These are phyloP conservation scores for Xylaria venustula DNA, from an alignment of 495 filamentous ascomycete species.

Conservation along the genomic window DNA sequence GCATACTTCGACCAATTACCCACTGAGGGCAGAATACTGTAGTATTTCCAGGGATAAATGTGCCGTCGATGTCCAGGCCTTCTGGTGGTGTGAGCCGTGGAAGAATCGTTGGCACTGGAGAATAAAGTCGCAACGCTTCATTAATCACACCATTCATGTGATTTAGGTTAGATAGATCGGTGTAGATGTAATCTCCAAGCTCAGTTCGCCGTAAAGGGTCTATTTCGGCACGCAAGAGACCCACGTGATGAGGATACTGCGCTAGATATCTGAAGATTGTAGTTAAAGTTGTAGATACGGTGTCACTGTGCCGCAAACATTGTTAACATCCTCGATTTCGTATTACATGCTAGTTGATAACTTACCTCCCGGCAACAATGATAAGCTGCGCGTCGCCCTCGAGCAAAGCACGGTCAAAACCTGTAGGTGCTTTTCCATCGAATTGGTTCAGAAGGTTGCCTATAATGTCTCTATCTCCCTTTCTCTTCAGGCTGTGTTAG, in stretches of 20 bases:
- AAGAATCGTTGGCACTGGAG: conserved; percentile 33
- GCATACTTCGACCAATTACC: conserved; percentile 19
- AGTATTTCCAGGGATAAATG: conserved; percentile 36
- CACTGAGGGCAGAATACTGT: conserved; percentile 21
- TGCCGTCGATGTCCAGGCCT: conserved; percentile 39
- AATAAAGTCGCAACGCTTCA: conserved; percentile 47
- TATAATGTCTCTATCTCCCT: conserved; percentile 22
- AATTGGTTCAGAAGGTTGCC: conserved; percentile 20
- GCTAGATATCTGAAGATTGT: conserved; percentile 37
- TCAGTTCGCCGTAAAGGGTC: conserved; percentile 8
- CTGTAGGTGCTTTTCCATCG: conserved; percentile 8
- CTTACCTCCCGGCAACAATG: conserved; percentile 35
- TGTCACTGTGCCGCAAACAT: conserved; percentile 32
- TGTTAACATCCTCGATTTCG: not conserved
- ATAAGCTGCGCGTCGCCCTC: conserved; percentile 31
- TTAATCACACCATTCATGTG: conserved; percentile 39
- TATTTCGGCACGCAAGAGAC: conserved; percentile 34
- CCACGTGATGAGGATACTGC: conserved; percentile 23
- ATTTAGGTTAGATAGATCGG: conserved; percentile 17
- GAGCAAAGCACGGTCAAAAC: conserved; percentile 20
- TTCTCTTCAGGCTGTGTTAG: not conserved
- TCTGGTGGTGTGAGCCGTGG: conserved; percentile 37
- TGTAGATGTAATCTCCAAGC: conserved; percentile 14
- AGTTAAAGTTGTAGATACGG: conserved; percentile 34
- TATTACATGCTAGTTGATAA: not conserved